Evolutionary conservation across 1,284 basidiomycete genomes (phyloP), one percentile per base, ranked within the genome.

Genomic region (Sutorius eximius): DNA sequence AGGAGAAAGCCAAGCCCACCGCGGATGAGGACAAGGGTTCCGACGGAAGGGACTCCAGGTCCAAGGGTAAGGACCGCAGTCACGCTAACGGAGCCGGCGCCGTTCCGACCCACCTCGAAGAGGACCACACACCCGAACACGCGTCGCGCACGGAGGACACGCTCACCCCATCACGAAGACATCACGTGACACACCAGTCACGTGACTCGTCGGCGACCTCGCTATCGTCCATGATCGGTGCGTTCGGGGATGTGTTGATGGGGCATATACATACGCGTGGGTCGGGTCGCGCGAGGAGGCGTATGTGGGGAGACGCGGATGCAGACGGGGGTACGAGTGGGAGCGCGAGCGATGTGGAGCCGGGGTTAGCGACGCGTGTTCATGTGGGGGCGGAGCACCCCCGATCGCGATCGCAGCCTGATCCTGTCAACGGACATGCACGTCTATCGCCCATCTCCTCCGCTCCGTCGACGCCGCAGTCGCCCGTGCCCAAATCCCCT

Each of bases 191-290:
- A 61, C 27, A 57, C 47, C 16, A 34, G 1, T 61, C 60, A 22
- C 57, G 34, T 12, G 33, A 56, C 15, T 57, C 64, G 0, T 68
- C 67, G 16, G 48, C 64, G 0, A n/a, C 56, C 2, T 67, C 66
- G 3, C 47, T 65, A 9, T 58, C 71, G 18, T 79, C 78, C 12
- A 53, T 81, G 27, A 61, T 77, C 34, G 74, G 73, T 7, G 72
- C 73, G 44, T 63, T 82, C 36, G 68, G 73, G 38, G 74, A 74
- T 34, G 72, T 81, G 62, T 70, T 82, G 43, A 69, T 71, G 52
- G 53, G 70, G 16, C 56, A 41, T 15, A 18, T 67, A 29, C 24
- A 52, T 34, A 36, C 55, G 11, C 54, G 34, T 29, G 32, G 42
- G 4, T 27, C 36, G 29, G 30, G 6, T 18, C 30, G 53, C n/a